A percentile compares a stretch with the other conserved stretches of the same genome.
Conservation (phyloP, 208 protist genomes). For the Leishmania major region DNA sequence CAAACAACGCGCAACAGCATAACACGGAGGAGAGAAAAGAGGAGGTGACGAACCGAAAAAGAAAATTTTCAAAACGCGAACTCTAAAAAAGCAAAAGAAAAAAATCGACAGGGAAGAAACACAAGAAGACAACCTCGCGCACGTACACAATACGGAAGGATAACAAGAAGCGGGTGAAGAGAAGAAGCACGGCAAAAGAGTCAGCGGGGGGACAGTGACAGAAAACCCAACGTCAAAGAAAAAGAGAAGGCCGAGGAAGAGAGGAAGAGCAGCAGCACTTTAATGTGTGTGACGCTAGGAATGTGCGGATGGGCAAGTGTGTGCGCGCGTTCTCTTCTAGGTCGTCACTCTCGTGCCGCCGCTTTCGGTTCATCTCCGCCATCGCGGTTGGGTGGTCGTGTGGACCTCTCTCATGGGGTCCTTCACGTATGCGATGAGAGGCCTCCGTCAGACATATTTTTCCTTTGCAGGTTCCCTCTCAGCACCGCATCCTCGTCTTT, state of each 20-base stretch:
- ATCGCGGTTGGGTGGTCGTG: neutral
- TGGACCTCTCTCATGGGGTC: neutral
- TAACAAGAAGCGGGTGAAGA: neutral
- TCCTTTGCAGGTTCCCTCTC: neutral
- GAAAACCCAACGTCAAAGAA: neutral
- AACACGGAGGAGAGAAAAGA: neutral
- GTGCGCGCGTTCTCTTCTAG: neutral
- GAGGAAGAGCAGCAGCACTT: neutral
- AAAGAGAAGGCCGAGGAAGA: neutral
- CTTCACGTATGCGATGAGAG: neutral
- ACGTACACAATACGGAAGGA: neutral
- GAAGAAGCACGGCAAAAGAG: neutral
- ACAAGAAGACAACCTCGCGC: neutral
- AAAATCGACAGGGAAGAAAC: neutral
- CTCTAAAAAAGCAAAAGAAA: neutral
- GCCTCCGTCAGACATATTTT: neutral
- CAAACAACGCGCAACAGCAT: neutral
- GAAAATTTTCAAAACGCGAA: neutral
- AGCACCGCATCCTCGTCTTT: neutral
- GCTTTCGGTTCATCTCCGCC: neutral
- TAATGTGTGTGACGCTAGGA: neutral
- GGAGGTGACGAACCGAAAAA: neutral
- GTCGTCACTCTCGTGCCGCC: neutral
- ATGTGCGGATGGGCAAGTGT: neutral
- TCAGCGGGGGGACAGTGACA: neutral